A percentile compares a stretch with the other conserved stretches of the same genome.
Conservation (phyloP, 2,329 filamentous ascomycete genomes). For the Talaromyces sp. region DNA sequence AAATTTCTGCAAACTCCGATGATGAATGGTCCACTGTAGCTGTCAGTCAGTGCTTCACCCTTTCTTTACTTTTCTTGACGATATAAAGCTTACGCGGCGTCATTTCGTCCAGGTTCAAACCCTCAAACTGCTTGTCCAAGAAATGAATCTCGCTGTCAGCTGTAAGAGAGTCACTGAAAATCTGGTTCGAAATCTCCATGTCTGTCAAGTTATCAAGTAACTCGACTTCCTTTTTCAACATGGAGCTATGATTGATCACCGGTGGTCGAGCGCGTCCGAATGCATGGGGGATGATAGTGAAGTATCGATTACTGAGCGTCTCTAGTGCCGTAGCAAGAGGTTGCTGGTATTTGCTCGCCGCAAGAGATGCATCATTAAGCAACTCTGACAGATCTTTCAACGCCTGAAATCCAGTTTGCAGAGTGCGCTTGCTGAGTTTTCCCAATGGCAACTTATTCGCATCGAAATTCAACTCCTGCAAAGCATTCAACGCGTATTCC, state of each 20-base stretch:
- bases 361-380: constrained; percentile 54
- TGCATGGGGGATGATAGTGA: constrained; percentile 75
- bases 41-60: constrained; percentile 13
- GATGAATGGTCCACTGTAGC: constrained; percentile 51
- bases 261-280: constrained; percentile 74
- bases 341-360: constrained; percentile 44
- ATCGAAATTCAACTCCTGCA: constrained; percentile 46
- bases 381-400: constrained; percentile 72
- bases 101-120: constrained; percentile 74
- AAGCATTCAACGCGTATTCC: constrained; percentile 61
- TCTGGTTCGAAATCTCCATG: constrained; percentile 76
- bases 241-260: constrained; percentile 54
- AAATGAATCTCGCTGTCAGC: constrained; percentile 56
- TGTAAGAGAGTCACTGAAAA: constrained; percentile 65
- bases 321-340: constrained; percentile 49
- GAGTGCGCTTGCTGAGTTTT: constrained; percentile 76
- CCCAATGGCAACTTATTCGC: constrained; percentile 73
- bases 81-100: constrained; percentile 47
- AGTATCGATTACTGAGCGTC: constrained; percentile 71
- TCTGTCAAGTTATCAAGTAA: constrained; percentile 77
- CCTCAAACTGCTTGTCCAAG: constrained; percentile 69
- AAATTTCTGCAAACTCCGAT: constrained; percentile 63
- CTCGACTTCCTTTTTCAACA: constrained; percentile 73
- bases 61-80: background rate
- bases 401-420: constrained; percentile 69